These are phyloP conservation scores for Lachancea nothofagi DNA, from an alignment of 805 yeast genomes.

Conservation along the genomic window DNA sequence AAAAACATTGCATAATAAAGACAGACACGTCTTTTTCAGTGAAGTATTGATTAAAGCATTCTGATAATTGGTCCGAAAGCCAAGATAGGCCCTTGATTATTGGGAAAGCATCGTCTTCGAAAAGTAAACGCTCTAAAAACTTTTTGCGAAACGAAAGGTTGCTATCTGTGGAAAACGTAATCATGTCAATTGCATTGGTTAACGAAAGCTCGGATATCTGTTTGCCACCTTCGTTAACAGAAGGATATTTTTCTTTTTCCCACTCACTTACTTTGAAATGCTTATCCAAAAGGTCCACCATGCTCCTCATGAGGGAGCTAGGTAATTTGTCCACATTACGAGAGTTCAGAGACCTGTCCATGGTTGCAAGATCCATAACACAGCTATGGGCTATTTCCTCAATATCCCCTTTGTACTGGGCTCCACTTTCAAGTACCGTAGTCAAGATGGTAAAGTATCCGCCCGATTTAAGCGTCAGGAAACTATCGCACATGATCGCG, in stretches of 20 bases:
- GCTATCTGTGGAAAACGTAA: constrained; percentile 49
- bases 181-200: constrained; percentile 48
- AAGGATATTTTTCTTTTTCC: constrained; percentile 6
- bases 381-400: neutral
- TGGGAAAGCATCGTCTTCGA: constrained; percentile 51
- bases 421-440: constrained; percentile 1
- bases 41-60: constrained; percentile 28
- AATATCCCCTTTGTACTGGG: neutral
- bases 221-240: constrained; percentile 11
- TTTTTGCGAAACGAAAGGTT: constrained; percentile 57
- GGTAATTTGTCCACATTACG: constrained; percentile 14
- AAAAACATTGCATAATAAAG: constrained; percentile 29
- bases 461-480: constrained; percentile 1
- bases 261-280: constrained; percentile 11
- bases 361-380: constrained; percentile 7
- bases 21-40: constrained; percentile 12
- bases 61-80: constrained; percentile 29
- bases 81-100: constrained; percentile 36
- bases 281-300: constrained; percentile 13
- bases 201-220: constrained; percentile 22
- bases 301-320: constrained; percentile 10
- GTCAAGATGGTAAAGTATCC: constrained; percentile 9
- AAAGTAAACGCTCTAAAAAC: constrained; percentile 59
- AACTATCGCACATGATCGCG: constrained; percentile 2
- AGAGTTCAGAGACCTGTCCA: constrained; percentile 11